Evolutionary conservation across 2,329 filamentous ascomycete genomes (phyloP), one percentile per base, ranked within the genome.

Genomic region (Sphaerulina vaccinii): DNA sequence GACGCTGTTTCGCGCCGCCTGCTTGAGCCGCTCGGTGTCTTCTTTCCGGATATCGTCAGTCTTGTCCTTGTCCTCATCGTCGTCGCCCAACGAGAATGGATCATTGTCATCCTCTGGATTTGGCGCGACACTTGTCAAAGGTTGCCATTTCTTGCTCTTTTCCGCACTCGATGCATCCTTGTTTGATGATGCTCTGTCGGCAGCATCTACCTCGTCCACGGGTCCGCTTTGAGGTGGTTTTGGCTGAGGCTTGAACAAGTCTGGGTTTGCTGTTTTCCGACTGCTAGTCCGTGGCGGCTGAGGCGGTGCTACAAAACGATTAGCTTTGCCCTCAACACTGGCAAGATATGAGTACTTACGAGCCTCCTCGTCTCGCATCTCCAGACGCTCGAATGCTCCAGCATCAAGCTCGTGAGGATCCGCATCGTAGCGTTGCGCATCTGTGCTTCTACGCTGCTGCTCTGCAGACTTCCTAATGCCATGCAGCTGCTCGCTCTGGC

Each of bases 121-220:
- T 1, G 91, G 90, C 58, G 95, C 88, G 18, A 96, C 84, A 0
- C 86, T 80, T 10, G 91, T 90, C 62, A 99, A 75, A 8, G 93
- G 92, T 71, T 99, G 92, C 93, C 93, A 99, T 75, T 99, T 99
- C 80, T 91, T 96, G 39, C 82, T 73, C 74, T 90, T 93, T 59
- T 75, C 72, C 41, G 78, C 76, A 21, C 58, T 57, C 5, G 51
- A 22, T 8, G 52, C 47, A 27, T 57, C 54, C 41, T 57, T 56
- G 35, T 39, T 47, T 21, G 57, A 45, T 11, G 43, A 44, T 27
- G 56, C 60, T 23, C 85, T 82, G 67, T 95, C 93, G 52, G 87
- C 68, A 27, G 78, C 84, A 61, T 86, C 81, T 40, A 96, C 91
- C 65, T 96, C 90, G 63, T 95, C 88, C 2, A 88, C 82, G 9